These are phyloP conservation scores for Trametes versicolor DNA, from an alignment of 1,284 basidiomycete genomes.

Conservation along the genomic window DNA sequence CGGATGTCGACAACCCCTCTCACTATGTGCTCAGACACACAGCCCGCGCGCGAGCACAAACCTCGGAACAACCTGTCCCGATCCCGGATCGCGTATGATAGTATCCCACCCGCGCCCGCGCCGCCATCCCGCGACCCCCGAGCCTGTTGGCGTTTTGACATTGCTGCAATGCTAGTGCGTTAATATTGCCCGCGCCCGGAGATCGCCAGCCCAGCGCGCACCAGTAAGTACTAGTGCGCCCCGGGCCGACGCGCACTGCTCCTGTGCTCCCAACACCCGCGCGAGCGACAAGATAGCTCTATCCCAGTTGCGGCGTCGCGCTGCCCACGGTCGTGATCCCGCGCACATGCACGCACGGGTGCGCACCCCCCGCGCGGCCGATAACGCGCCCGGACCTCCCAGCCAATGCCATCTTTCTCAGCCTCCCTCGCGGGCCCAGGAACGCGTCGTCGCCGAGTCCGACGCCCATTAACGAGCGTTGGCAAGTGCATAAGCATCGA, in stretches of 20 bases:
- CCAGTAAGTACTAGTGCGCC: slow-evolving; percentile 1
- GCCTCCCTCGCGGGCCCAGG: not conserved
- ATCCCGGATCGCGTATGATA: not conserved
- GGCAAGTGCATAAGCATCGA: not conserved
- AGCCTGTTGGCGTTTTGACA: not conserved
- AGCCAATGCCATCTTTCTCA: not conserved
- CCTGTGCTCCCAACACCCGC: not conserved
- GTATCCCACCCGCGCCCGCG: not conserved
- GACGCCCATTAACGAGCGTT: no score
- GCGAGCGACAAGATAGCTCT: not conserved
- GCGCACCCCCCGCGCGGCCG: not conserved
- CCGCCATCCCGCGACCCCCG: not conserved
- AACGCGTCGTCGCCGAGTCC: not conserved
- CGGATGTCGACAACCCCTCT: not conserved
- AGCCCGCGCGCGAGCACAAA: slow-evolving; percentile 3
- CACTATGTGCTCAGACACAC: not conserved
- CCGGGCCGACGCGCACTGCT: not conserved
- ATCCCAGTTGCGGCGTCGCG: no score
- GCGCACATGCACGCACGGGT: slow-evolving; percentile 8
- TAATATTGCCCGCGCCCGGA: slow-evolving; percentile 1
- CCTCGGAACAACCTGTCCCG: slow-evolving; percentile 13
- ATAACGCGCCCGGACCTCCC: not conserved
- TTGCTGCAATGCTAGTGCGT: not conserved
- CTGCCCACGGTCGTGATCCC: slow-evolving; percentile 7
- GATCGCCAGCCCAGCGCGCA: slow-evolving; percentile 1